Conservation (phyloP, 2,329 filamentous ascomycete genomes). For the Sporothrix pseudoabietina region DNA sequence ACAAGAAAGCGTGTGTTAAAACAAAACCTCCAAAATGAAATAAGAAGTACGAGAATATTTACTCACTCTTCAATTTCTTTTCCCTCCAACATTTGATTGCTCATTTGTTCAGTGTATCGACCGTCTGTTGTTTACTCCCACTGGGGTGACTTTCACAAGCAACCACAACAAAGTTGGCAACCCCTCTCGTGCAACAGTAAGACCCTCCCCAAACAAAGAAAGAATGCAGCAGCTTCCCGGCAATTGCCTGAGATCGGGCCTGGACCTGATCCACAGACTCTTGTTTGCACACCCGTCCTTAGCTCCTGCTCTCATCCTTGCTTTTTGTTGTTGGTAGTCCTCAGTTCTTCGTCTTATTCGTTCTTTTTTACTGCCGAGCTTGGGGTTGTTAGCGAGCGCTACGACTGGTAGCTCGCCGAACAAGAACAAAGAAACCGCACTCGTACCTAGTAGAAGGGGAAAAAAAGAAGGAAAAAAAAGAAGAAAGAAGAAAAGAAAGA, state of each 20-base stretch:
- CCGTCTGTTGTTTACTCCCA: neutral
- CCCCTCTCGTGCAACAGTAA: slow-evolving; percentile 14
- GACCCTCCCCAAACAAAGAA: slow-evolving; percentile 6
- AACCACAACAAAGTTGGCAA: neutral
- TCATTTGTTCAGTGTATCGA: neutral
- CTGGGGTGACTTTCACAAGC: neutral
- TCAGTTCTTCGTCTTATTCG: neutral
- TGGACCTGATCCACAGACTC: neutral
- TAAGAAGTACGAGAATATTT: too few relatives aligned
- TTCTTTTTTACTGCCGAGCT: neutral
- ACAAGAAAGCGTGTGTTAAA: too few relatives aligned
- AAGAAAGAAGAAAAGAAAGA: neutral
- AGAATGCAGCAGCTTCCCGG: neutral
- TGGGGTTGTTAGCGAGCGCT: neutral
- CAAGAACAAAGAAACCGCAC: slow-evolving; percentile 14
- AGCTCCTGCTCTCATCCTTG: neutral
- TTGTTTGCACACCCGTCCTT: slow-evolving; percentile 1
- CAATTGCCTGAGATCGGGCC: neutral
- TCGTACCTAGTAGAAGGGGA: neutral
- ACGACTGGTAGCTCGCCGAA: slow-evolving; percentile 5
- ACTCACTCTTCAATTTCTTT: too few relatives aligned
- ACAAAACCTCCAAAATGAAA: too few relatives aligned
- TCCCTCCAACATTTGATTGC: too few relatives aligned
- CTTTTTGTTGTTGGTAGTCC: neutral
- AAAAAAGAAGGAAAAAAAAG: too few relatives aligned